These are phyloP conservation scores for Nothophytophthora sp. DNA, from an alignment of 352 stramenopile genomes.

Conservation along the genomic window DNA sequence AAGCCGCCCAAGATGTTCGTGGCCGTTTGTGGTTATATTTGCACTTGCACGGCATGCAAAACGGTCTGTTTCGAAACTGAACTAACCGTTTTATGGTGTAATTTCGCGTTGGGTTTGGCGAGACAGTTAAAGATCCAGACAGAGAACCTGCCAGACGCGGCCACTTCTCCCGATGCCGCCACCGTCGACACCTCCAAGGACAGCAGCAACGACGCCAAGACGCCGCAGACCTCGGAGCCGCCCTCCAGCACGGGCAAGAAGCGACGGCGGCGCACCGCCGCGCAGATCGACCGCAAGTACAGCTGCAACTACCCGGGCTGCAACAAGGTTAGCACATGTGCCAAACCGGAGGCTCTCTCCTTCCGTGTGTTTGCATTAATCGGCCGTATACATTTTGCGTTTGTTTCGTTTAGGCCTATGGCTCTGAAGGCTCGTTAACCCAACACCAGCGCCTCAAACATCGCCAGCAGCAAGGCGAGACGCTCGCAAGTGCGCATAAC, in stretches of 20 bases:
- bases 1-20: conserved; percentile 52
- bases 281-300: conserved; percentile 85
- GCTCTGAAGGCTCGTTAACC: conserved; percentile 75
- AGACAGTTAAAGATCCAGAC: conserved; percentile 66
- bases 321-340: conserved; percentile 66
- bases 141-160: conserved; percentile 31
- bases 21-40: too few relatives aligned
- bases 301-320: conserved; percentile 60
- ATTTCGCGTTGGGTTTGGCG: too few relatives aligned
- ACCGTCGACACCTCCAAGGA: too few relatives aligned
- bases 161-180: too few relatives aligned
- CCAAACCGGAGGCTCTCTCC: too few relatives aligned
- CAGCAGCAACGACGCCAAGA: too few relatives aligned
- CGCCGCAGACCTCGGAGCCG: too few relatives aligned
- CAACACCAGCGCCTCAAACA: conserved; percentile 86
- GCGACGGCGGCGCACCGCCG: conserved; percentile 61
- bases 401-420: conserved; percentile 52
- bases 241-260: conserved; percentile 67
- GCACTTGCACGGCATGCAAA: too few relatives aligned
- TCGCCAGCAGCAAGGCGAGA: conserved; percentile 33
- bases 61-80: too few relatives aligned
- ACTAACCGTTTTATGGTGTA: too few relatives aligned
- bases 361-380: too few relatives aligned
- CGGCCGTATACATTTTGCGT: background rate
- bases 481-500: conserved; percentile 23